These are phyloP conservation scores for Fusarium armeniacum DNA, from an alignment of 2,329 filamentous ascomycete species.

Conservation along the genomic window DNA sequence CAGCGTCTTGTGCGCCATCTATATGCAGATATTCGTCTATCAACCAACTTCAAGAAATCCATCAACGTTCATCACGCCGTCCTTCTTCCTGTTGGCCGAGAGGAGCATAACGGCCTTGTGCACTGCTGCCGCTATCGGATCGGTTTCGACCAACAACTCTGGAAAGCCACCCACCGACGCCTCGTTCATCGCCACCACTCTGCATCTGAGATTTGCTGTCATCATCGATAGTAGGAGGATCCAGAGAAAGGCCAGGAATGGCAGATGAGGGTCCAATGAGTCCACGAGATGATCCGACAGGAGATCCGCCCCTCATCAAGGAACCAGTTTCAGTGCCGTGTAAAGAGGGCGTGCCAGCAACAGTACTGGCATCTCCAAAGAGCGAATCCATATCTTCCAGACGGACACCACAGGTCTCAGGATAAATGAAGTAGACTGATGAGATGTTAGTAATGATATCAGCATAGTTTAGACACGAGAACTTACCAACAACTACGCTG, in stretches of 20 bases:
- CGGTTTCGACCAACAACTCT: slow-evolving; percentile 58
- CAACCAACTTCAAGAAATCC: slow-evolving; percentile 41
- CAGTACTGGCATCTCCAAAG: slow-evolving; percentile 92
- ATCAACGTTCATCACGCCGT: slow-evolving; percentile 48
- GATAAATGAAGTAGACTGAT: slow-evolving; percentile 95
- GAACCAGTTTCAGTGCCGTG: slow-evolving; percentile 85
- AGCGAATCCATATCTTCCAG: slow-evolving; percentile 96
- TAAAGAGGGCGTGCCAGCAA: slow-evolving; percentile 81
- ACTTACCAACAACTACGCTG: slow-evolving; percentile 95
- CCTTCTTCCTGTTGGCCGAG: slow-evolving; percentile 60
- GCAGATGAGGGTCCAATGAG: slow-evolving; percentile 72
- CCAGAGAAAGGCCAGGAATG: slow-evolving; percentile 85
- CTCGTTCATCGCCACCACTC: slow-evolving; percentile 55
- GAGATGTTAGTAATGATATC: slow-evolving; percentile 20
- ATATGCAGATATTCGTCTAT: slow-evolving; percentile 56
- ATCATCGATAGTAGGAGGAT: slow-evolving; percentile 76
- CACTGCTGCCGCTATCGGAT: slow-evolving; percentile 56
- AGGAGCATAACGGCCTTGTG: slow-evolving; percentile 60
- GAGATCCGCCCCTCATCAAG: slow-evolving; percentile 80
- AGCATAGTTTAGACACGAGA: slow-evolving; percentile 39
- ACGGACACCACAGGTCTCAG: slow-evolving; percentile 94
- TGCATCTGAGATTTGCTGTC: slow-evolving; percentile 60
- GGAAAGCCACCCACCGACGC: slow-evolving; percentile 66
- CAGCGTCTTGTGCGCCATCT: slow-evolving; percentile 52
- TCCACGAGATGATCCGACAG: slow-evolving; percentile 77